phyloP scores from a whole-genome alignment of 106 monocot species.

The Gastrodia elata region DNA sequence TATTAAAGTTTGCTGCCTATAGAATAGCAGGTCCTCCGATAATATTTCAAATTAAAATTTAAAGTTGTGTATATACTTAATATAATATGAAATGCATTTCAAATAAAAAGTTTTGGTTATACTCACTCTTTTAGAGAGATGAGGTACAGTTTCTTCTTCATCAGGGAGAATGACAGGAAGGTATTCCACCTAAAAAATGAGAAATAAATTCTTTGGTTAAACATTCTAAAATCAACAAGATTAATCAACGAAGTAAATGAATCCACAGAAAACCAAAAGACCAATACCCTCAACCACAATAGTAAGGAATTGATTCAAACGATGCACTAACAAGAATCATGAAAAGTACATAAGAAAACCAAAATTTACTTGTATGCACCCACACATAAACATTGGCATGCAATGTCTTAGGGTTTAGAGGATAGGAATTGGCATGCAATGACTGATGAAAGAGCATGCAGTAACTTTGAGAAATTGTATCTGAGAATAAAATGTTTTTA shows the following conservation, averaged over 20 bases:
- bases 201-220: background rate
- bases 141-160: slow-evolving; percentile 7
- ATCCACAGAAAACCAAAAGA: background rate
- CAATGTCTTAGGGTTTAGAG: background rate
- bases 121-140: slow-evolving; percentile 8
- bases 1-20: background rate
- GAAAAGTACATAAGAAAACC: background rate
- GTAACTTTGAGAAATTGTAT: no score
- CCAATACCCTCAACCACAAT: background rate
- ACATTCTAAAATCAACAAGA: background rate
- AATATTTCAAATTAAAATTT: background rate
- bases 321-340: background rate
- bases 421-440: no score
- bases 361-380: background rate
- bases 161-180: slow-evolving; percentile 8
- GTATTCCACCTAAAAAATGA: slow-evolving; percentile 8
- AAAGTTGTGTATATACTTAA: background rate
- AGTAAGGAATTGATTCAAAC: background rate
- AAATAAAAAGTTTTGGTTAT: background rate
- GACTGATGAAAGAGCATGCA: no score
- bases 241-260: background rate
- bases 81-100: background rate
- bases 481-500: no score
- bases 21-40: background rate
- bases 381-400: background rate